These are phyloP conservation scores for Arctium lappa DNA, from an alignment of 129 eudicot species.

Conservation along the genomic window DNA sequence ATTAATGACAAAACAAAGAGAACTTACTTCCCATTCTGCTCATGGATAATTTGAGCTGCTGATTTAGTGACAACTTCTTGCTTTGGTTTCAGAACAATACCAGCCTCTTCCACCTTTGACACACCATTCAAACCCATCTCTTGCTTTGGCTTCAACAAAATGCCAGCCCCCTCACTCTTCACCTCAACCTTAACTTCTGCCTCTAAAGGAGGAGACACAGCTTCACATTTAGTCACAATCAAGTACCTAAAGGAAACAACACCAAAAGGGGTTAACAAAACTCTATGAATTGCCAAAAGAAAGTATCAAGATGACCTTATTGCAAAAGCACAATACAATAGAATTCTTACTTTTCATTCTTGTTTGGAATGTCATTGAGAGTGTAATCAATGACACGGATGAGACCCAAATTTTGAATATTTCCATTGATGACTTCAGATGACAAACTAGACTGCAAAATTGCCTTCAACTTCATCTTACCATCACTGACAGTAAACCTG, in stretches of 20 bases:
- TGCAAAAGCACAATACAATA: not conserved
- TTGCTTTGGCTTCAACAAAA: constrained; percentile 35
- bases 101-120: constrained; percentile 25
- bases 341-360: constrained; percentile 63
- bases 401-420: constrained; percentile 80
- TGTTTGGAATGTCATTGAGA: constrained; percentile 83
- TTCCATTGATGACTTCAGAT: constrained; percentile 66
- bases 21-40: constrained; percentile 81
- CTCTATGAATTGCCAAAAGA: not conserved
- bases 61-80: constrained; percentile 72
- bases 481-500: constrained; percentile 88
- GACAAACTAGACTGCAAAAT: constrained; percentile 64
- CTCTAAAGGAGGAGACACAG: constrained; percentile 80
- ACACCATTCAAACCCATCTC: constrained; percentile 20
- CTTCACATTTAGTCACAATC: constrained; percentile 76
- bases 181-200: constrained; percentile 49
- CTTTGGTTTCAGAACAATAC: constrained; percentile 60
- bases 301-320: not conserved
- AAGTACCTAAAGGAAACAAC: constrained; percentile 49
- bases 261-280: not conserved
- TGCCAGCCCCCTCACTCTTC: constrained; percentile 38
- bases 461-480: constrained; percentile 76
- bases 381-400: constrained; percentile 74
- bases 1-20: not conserved
- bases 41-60: constrained; percentile 87